Evolutionary conservation across 2,329 filamentous ascomycete species (phyloP), one percentile per base, ranked within the genome.

Genomic region (Ophiostoma himal-ulmi): DNA sequence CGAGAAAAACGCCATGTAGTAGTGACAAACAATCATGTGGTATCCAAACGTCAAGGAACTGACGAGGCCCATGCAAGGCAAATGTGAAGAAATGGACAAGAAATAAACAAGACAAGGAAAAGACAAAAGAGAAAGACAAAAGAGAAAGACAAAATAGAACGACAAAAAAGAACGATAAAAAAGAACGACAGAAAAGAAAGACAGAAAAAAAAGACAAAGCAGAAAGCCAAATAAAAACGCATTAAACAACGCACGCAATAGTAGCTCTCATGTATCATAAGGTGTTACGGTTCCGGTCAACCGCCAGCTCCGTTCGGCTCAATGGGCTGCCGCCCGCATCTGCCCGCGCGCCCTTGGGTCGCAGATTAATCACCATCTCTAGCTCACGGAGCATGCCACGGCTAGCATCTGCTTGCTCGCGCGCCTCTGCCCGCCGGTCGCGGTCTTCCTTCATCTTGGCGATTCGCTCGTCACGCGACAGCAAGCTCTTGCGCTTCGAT

Each of bases 371-470:
- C 72, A 99, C 88, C 74, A 92, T 94, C 81, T 97, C 93, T 71
- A 99, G 84, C 80, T 99, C 95, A 73, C 91, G 89, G 73, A 99
- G 85, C 92, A 99, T 97, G 75, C 91, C 92, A 62, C 89, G 91
- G 73, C 89, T 96, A 13, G 92, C 91, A 73, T 97, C 93, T 64
- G 88, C 83, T 76, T 91, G 90, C 75, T 94, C 91, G 70, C 89
- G 87, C 57, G 89, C 82, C 57, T 88, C 83, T 26, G 91, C 90
- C 77, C 92, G 91, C 73, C 87, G 87, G 69, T 88, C 89, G 71
- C 94, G 86, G 64, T 98, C 94, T 77, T 97, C 94, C 75, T 91
- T 90, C 83, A 97, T 93, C 79, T 91, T 94, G 62, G 85, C 84
- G 75, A 98, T 91, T 62, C 95, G 88, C 80, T 99, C 93, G 76